Evolutionary conservation across 192 early-diverging fungal genomes (phyloP), one percentile per base, ranked within the genome.

Genomic region (Coemansia sp.): DNA sequence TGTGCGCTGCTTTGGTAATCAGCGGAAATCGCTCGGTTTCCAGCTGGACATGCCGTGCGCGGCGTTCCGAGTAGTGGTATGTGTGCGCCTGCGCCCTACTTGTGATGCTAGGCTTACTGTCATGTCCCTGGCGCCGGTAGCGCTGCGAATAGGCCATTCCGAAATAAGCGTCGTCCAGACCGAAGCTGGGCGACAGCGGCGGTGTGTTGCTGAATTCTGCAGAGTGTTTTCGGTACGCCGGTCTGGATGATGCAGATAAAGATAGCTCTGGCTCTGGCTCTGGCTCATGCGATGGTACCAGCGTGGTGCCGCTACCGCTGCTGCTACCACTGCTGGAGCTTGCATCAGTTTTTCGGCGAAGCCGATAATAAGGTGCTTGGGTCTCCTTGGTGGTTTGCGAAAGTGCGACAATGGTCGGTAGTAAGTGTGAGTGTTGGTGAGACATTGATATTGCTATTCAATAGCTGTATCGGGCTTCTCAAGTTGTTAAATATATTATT

Each of bases 121-220:
- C 14, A 20, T 45, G 14, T 12, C 12, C 17, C 14, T 45, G 42
- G 42, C 42, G 42, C 42, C 14, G 56, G 48, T 55, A 77, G 16
- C 69, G 60, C 54, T 68, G 75, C 3, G 69, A 69, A 33, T 77
- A 77, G 3, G 75, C 68, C 32, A 77, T 48, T 20, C 75, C 75
- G 36, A 71, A 72, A 31, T 42, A 68, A 3, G 75, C 75, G 4
- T 54, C 58, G 28, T 48, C 64, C 55, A 77, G 60, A 20, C 34
- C 61, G 22, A 14, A 69, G 11, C 33, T 55, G 18, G 51, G 36
- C 22, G 18, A 32, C 18, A 55, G 50, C 7, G 75, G 75, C 12
- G 66, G 66, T 12, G 52, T 67, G 36, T 76, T 76, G 66, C 64
- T 61, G 45, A 77, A 67, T 31, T 28, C 34, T 17, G 20, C 7